Conservation (phyloP, 2,329 filamentous ascomycete species). For the Eutypa lata region DNA sequence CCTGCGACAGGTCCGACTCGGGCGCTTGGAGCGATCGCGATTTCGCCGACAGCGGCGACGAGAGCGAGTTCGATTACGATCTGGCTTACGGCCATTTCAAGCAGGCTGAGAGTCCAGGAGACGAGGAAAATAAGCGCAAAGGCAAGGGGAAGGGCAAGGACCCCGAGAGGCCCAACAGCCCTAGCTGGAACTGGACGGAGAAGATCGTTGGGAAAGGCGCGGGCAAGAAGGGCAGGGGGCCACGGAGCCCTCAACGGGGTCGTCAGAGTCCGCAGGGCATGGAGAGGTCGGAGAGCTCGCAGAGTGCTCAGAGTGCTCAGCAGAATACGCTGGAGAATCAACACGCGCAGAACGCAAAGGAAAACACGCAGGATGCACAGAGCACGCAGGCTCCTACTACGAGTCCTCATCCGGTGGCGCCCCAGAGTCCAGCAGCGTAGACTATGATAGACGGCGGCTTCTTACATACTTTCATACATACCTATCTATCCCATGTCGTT, state of each 20-base stretch:
- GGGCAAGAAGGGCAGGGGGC: conserved; percentile 13
- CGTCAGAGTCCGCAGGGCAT: neutral
- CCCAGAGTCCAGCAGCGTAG: too few species aligned
- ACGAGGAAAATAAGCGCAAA: neutral
- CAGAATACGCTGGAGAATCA: too few species aligned
- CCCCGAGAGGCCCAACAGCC: conserved; percentile 14
- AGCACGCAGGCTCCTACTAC: too few species aligned
- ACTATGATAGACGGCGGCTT: too few species aligned
- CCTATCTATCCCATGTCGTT: too few species aligned
- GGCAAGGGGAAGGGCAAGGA: conserved; percentile 9
- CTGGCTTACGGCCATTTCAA: conserved; percentile 17
- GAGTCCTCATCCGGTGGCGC: too few species aligned
- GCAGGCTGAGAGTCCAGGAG: conserved; percentile 1
- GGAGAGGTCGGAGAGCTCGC: neutral
- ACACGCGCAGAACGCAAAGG: too few species aligned
- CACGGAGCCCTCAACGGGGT: neutral
- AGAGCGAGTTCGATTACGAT: conserved; percentile 37
- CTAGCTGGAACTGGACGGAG: conserved; percentile 42
- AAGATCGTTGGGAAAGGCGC: conserved; percentile 38
- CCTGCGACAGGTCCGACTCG: conserved; percentile 44
- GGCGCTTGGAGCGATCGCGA: conserved; percentile 65
- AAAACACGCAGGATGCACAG: too few species aligned
- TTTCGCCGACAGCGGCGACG: conserved; percentile 53
- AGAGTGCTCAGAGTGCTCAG: too few species aligned
- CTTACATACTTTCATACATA: too few species aligned